Base-by-base conservation (phyloP, 257 asterid genomes). In the Solanum ossicruentum region DNA sequence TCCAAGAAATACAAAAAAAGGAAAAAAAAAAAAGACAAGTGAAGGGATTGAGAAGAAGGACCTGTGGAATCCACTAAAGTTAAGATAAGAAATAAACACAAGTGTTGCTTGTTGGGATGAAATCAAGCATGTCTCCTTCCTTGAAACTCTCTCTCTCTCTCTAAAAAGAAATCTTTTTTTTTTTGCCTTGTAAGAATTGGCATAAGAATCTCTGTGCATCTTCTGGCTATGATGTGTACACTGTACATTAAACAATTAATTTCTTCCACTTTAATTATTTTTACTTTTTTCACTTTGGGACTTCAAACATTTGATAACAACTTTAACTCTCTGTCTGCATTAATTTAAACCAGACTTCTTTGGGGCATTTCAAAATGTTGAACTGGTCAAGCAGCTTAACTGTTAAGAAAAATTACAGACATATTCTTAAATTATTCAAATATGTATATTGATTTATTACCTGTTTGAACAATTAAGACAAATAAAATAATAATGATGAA, bases 71-170 rank as follows among this genome's bases (percentile, higher is more conserved):
- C 93, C 90, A 94, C 81, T 91, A 91, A 87, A 84, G 88, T 85
- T 81, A 86, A 89, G 87, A 94, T 93, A 91, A 89, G 91, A 97
- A 92, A 91, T 80, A 89, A 89, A 88, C 92, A 89, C 91, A 89
- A 82, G 85, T 69, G 56, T 7, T 83, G 69, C 85, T 89, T 94
- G 99, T 91, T 91, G 97, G 97, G 95, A 90, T 88, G 95, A 95
- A 93, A 91, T 91, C 93, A 95, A 96, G 92, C 95, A 93, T 94
- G 95, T 93, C 89, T 86, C 97, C 95, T 88, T 54, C 88, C 88
- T 87, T 88, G 85, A 88, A 85, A 87, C 90, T 75, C 85, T 80
- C 65, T 82, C 80, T 69, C 12, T 80, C 70, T 80, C 85, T 83
- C 85, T 83, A 47, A 26, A 83, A 83, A 32, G 49, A 67, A 81